phyloP scores from a whole-genome alignment of 345 rosid genomes.

The Garcia nutans region DNA sequence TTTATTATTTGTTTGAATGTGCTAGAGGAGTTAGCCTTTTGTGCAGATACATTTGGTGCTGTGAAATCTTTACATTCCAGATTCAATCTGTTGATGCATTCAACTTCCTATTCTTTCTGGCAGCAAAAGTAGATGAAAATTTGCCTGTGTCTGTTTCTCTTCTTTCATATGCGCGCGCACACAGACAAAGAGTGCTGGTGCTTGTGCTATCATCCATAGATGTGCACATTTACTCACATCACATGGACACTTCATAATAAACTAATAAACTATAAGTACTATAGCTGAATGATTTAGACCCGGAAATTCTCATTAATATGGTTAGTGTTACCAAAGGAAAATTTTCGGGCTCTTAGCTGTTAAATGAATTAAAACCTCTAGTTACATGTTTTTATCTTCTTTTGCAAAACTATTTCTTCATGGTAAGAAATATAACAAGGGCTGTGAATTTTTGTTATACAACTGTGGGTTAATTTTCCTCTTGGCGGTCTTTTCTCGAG shows the following conservation, averaged over 20 bases:
- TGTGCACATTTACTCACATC: background rate
- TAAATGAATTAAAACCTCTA: background rate
- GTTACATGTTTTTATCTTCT: background rate
- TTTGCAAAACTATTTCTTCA: background rate
- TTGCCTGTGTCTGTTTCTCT: no score
- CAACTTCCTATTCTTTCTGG: background rate
- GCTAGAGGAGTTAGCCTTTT: background rate
- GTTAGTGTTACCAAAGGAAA: no score
- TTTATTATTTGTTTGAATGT: background rate
- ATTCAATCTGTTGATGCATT: background rate
- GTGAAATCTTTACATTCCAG: background rate
- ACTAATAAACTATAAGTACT: background rate
- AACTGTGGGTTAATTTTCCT: background rate
- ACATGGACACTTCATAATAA: background rate
- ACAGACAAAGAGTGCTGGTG: no score
- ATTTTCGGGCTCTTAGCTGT: background rate
- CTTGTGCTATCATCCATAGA: no score
- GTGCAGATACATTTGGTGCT: background rate
- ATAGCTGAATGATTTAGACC: background rate
- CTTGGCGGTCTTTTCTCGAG: background rate
- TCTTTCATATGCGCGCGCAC: no score
- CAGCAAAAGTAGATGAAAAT: no score
- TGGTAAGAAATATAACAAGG: no score
- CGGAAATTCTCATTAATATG: background rate
- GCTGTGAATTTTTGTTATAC: background rate